Conservation (phyloP, 257 asterid genomes). For the Jacaranda mimosifolia region DNA sequence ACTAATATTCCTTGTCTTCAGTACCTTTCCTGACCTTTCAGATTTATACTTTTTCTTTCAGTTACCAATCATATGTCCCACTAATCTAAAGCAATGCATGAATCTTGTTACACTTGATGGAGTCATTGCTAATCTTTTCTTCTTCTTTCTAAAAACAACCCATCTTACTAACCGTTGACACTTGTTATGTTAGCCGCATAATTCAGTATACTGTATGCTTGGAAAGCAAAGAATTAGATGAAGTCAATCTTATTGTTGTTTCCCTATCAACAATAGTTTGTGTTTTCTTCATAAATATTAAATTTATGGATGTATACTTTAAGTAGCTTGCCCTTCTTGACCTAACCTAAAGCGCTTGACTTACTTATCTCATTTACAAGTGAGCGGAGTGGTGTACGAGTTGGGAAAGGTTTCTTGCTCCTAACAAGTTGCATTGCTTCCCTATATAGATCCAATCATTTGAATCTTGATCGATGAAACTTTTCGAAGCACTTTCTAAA, state of each 20-base stretch:
- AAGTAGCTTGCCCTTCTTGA: not conserved
- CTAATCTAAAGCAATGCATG: not conserved
- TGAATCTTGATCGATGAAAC: not conserved
- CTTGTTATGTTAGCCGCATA: not conserved
- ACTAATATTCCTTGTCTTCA: not conserved
- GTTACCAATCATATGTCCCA: not conserved
- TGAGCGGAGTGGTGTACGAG: constrained; percentile 8
- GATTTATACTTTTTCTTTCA: not conserved
- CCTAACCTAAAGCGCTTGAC: constrained; percentile 4
- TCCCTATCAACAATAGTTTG: not conserved
- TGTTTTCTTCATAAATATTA: not conserved
- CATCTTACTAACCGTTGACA: not conserved
- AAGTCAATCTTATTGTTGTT: not conserved
- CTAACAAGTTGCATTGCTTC: constrained; percentile 8
- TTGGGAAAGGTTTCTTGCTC: constrained; percentile 2
- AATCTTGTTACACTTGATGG: not conserved
- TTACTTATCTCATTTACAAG: constrained; percentile 9
- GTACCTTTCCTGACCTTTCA: not conserved
- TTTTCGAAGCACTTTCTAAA: not conserved
- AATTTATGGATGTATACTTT: not conserved
- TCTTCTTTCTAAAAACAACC: not conserved
- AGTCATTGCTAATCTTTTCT: not conserved
- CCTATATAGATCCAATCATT: not conserved
- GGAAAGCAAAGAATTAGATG: not conserved
- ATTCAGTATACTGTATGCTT: not conserved